phyloP scores from a whole-genome alignment of 2,329 filamentous ascomycete species.

The Pseudopyricularia cyperi region DNA sequence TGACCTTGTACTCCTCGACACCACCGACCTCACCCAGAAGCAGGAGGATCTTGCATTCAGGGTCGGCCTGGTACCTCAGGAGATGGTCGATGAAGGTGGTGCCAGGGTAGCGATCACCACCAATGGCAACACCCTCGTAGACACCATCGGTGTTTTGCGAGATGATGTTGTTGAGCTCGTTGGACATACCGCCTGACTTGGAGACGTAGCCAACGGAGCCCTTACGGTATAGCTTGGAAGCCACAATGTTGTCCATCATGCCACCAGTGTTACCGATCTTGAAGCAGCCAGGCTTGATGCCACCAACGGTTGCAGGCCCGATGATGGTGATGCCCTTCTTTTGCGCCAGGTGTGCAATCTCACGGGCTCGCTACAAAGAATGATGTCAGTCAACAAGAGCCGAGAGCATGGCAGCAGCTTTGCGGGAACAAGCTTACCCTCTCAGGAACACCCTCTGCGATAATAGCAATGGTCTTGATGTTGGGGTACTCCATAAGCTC shows the following conservation, averaged over 20 bases:
- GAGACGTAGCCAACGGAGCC: constrained; percentile 98
- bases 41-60: constrained; percentile 93
- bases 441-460: constrained; percentile 98
- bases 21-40: constrained; percentile 97
- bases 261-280: constrained; percentile 99
- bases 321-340: constrained; percentile 99
- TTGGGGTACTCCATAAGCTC: constrained; percentile 96
- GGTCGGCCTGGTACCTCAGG: constrained; percentile 90
- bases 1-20: constrained; percentile 99
- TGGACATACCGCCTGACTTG: constrained; percentile 99
- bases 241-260: constrained; percentile 99
- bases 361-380: constrained; percentile 65
- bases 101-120: constrained; percentile 96
- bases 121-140: constrained; percentile 97
- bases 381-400: background rate
- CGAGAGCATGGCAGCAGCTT: background rate
- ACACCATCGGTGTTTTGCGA: constrained; percentile 94
- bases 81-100: constrained; percentile 99
- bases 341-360: constrained; percentile 91
- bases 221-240: constrained; percentile 99
- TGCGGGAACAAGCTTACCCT: constrained; percentile 47
- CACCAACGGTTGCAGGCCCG: constrained; percentile 93
- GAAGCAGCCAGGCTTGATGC: constrained; percentile 98
- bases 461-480: constrained; percentile 98
- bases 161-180: constrained; percentile 99